Conservation (phyloP, 495 filamentous ascomycete genomes). For the Penicillium maclennaniae region DNA sequence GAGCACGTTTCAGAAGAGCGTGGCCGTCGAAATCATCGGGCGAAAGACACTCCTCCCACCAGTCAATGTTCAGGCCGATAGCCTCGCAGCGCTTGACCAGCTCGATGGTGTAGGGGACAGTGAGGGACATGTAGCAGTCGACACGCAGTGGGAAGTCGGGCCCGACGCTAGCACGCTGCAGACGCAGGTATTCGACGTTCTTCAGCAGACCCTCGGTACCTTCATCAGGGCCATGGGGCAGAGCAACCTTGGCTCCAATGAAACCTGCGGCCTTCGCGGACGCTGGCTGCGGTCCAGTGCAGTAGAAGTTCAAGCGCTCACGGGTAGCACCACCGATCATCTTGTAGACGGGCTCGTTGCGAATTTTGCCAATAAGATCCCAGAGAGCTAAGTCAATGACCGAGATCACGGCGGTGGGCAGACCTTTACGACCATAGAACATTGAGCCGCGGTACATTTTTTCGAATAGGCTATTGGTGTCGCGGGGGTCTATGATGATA, state of each 20-base stretch:
- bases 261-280: conserved; percentile 80
- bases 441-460: conserved; percentile 94
- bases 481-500: conserved; percentile 60
- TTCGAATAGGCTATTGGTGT: conserved; percentile 85
- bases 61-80: conserved; percentile 80
- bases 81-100: conserved; percentile 76
- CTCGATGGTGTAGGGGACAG: conserved; percentile 87
- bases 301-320: conserved; percentile 82
- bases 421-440: conserved; percentile 92
- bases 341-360: conserved; percentile 91
- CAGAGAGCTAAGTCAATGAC: conserved; percentile 90
- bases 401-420: conserved; percentile 85
- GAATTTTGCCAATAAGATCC: conserved; percentile 86
- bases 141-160: conserved; percentile 91
- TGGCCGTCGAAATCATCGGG: conserved; percentile 91
- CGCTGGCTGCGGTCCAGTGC: conserved; percentile 79
- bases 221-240: conserved; percentile 85
- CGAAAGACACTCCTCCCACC: conserved; percentile 91
- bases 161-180: conserved; percentile 79
- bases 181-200: conserved; percentile 81
- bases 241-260: conserved; percentile 80
- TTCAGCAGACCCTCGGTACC: conserved; percentile 75
- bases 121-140: conserved; percentile 95
- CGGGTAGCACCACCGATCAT: conserved; percentile 84
- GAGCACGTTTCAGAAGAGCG: conserved; percentile 79